These are phyloP conservation scores for Aspergillus sparsus DNA, from an alignment of 495 filamentous ascomycete genomes.

Conservation along the genomic window DNA sequence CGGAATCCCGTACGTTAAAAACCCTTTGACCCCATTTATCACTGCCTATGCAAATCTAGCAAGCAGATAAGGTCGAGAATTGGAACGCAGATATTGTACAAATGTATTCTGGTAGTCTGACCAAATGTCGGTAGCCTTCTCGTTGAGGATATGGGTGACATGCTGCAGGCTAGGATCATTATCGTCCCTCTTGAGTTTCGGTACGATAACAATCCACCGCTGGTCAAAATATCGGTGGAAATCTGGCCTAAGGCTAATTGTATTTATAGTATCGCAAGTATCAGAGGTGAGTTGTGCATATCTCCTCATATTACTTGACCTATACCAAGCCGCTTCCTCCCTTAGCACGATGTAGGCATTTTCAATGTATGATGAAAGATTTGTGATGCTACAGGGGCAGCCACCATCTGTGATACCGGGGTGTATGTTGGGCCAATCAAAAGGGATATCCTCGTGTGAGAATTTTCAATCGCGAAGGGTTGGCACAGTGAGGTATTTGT, in stretches of 20 bases:
- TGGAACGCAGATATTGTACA: not conserved
- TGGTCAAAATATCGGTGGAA: not conserved
- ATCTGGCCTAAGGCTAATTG: not conserved
- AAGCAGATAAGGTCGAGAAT: not conserved
- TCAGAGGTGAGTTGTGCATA: not conserved
- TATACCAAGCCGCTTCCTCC: not conserved
- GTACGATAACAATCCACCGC: not conserved
- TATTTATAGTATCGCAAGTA: not conserved
- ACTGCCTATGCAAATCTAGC: not conserved
- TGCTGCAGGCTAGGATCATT: not conserved
- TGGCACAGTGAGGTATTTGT: not conserved
- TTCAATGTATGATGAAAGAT: not conserved
- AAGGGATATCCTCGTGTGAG: not conserved
- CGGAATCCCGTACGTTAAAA: not conserved
- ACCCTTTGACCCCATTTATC: not conserved
- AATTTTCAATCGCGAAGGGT: not conserved
- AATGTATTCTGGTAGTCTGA: not conserved
- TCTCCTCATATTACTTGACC: not conserved
- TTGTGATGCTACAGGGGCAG: not conserved
- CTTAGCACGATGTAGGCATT: not conserved
- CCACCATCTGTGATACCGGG: not conserved
- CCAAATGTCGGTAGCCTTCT: not conserved
- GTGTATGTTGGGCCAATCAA: not conserved
- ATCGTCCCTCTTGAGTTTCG: not conserved
- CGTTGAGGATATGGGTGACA: slow-evolving; percentile 2